Conservation (phyloP, 169 alveolate genomes). For the Perkinsus olseni region DNA sequence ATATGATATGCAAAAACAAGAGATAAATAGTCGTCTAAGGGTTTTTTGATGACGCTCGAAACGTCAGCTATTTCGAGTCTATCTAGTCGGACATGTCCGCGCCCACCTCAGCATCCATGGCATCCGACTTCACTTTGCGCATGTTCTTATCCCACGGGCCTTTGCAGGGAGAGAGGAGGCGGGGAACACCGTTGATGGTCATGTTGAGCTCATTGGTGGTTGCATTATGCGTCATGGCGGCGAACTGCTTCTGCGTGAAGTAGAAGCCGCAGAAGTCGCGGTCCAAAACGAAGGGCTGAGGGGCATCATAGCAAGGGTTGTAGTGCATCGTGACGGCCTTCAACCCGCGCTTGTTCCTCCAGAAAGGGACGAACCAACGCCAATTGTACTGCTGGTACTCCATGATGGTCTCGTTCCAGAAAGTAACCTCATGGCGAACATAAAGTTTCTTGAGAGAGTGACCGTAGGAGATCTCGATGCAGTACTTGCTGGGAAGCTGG, state of each 20-base stretch:
- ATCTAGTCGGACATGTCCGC: neutral
- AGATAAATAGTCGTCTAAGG: too few species aligned
- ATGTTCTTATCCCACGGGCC: neutral
- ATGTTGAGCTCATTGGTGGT: neutral
- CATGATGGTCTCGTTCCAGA: neutral
- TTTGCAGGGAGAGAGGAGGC: neutral
- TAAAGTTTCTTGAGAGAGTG: neutral
- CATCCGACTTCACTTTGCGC: neutral
- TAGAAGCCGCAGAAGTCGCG: neutral
- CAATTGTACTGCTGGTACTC: neutral
- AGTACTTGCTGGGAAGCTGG: neutral
- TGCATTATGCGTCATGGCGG: neutral
- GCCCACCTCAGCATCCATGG: neutral
- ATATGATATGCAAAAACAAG: too few species aligned
- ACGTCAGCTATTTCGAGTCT: too few species aligned
- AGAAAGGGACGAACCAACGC: neutral
- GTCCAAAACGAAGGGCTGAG: neutral
- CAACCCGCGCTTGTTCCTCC: neutral
- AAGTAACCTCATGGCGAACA: neutral
- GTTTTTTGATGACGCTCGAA: too few species aligned
- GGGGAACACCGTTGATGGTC: neutral
- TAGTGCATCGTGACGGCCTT: neutral
- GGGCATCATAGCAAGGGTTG: neutral
- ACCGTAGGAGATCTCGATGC: neutral
- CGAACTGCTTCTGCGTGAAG: neutral